Evolutionary conservation across 495 filamentous ascomycete species (phyloP).

Genomic region (Penicillium macrosclerotiorum): DNA sequence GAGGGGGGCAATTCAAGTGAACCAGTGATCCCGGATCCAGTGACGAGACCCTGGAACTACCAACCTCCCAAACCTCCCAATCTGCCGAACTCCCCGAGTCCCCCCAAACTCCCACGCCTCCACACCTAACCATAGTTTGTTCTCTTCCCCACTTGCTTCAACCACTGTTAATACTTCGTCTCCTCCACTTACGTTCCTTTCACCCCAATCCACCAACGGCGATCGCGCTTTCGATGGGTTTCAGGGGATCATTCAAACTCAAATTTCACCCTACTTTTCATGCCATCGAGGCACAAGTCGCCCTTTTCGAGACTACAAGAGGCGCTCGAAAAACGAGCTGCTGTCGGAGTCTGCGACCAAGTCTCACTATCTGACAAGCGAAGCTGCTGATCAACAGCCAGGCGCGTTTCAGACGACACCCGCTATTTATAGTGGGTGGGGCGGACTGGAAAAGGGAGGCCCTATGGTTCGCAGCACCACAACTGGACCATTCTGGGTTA

Average conservation of each 20-base stretch:
- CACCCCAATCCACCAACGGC: neutral
- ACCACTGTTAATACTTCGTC: neutral
- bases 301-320: too few relatives aligned
- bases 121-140: too few relatives aligned
- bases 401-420: conserved; percentile 4
- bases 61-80: too few relatives aligned
- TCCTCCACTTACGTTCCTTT: too few relatives aligned
- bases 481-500: neutral
- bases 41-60: too few relatives aligned
- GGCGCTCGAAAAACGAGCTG: too few relatives aligned
- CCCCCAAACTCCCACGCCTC: too few relatives aligned
- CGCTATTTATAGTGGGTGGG: conserved; percentile 6
- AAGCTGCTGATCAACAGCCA: neutral
- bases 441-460: neutral
- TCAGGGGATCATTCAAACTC: neutral
- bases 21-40: neutral
- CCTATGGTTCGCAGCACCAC: neutral
- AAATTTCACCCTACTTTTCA: too few relatives aligned
- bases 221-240: too few relatives aligned
- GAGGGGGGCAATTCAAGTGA: neutral
- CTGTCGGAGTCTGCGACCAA: neutral
- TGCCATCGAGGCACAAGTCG: too few relatives aligned
- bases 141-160: neutral
- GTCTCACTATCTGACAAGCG: conserved; percentile 10
- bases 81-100: too few relatives aligned